Evolutionary conservation across 2,329 filamentous ascomycete species (phyloP).

Genomic region (Xylaria sp.): DNA sequence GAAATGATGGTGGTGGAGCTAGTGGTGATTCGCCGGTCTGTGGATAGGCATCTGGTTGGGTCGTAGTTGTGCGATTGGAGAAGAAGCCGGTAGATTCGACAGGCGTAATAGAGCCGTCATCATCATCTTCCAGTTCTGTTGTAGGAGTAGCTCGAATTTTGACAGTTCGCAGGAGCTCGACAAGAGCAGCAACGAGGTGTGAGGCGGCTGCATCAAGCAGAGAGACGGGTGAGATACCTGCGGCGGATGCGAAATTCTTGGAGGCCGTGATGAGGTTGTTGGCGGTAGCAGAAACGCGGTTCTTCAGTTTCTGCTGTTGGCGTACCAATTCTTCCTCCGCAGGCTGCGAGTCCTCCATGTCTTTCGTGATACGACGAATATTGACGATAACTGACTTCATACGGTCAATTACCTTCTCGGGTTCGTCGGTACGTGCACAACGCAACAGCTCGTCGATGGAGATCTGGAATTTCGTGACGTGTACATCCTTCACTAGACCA

Average conservation of each 20-base stretch:
- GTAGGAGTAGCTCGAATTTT: constrained; percentile 83
- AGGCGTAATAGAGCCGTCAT: constrained; percentile 73
- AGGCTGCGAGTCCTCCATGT: constrained; percentile 71
- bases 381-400: constrained; percentile 88
- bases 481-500: constrained; percentile 88
- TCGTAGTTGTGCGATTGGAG: constrained; percentile 63
- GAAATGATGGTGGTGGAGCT: constrained; percentile 66
- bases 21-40: constrained; percentile 55
- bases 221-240: constrained; percentile 91
- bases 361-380: constrained; percentile 85
- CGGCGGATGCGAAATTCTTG: constrained; percentile 87
- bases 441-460: constrained; percentile 90
- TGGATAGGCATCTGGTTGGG: constrained; percentile 50
- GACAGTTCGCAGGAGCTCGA: constrained; percentile 84
- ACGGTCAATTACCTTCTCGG: constrained; percentile 79
- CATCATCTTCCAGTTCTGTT: constrained; percentile 81
- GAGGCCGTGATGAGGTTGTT: constrained; percentile 96
- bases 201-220: constrained; percentile 92
- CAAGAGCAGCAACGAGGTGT: constrained; percentile 84
- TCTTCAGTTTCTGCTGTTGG: constrained; percentile 77
- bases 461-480: constrained; percentile 95
- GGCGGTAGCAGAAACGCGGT: constrained; percentile 87
- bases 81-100: constrained; percentile 77
- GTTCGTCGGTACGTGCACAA: constrained; percentile 77
- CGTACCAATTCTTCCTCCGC: constrained; percentile 65